phyloP scores from a whole-genome alignment of 352 stramenopile species.

The Globisporangium irregulare region DNA sequence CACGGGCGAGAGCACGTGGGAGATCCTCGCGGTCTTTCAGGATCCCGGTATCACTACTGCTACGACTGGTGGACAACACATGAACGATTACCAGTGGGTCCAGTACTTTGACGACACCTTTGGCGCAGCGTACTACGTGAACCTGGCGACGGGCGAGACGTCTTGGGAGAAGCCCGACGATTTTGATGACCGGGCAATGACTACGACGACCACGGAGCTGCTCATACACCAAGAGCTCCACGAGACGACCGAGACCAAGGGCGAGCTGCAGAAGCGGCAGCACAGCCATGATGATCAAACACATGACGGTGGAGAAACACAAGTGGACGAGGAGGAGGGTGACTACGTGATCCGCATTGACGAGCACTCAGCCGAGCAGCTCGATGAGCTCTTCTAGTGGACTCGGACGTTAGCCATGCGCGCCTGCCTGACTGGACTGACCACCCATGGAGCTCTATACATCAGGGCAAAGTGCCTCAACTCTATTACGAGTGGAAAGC shows the following conservation, averaged over 20 bases:
- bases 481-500: not conserved
- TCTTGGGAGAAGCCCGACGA: slow-evolving; percentile 43
- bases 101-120: slow-evolving; percentile 47
- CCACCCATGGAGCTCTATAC: not conserved
- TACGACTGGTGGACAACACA: not conserved
- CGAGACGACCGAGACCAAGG: not conserved
- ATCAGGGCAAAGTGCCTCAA: not conserved
- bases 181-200: slow-evolving; percentile 11
- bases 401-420: not conserved
- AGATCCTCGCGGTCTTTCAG: slow-evolving; percentile 21
- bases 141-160: slow-evolving; percentile 43
- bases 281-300: not conserved
- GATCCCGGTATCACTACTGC: slow-evolving; percentile 1
- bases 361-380: slow-evolving; percentile 13
- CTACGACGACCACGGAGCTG: not conserved
- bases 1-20: slow-evolving; percentile 65
- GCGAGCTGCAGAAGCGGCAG: not conserved
- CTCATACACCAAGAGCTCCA: slow-evolving; percentile 11
- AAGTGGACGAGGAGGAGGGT: slow-evolving; percentile 24
- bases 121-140: slow-evolving; percentile 50
- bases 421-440: not conserved
- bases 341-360: slow-evolving; percentile 48
- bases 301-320: not conserved
- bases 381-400: not conserved
- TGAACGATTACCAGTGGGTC: slow-evolving; percentile 25